Percentiles rank a stretch among this genome's conserved stretches.
phyloP scores from a whole-genome alignment of 495 filamentous ascomycete genomes.

The Pyronema omphalodes region DNA sequence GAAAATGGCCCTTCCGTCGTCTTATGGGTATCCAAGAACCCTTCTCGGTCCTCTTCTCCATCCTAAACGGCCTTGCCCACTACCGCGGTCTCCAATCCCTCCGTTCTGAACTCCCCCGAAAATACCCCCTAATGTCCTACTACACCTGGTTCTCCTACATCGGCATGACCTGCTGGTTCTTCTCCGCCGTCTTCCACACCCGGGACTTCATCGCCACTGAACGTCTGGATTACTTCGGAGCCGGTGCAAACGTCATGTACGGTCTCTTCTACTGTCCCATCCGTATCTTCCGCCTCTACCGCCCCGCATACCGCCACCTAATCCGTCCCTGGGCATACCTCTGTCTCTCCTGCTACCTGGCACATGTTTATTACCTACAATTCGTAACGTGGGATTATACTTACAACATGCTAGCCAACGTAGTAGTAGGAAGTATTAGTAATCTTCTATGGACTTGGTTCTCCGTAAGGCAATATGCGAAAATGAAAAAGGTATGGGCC shows the following conservation, averaged over 20 bases:
- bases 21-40: conserved; percentile 88
- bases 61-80: conserved; percentile 80
- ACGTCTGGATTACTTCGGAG: conserved; percentile 89
- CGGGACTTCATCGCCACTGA: conserved; percentile 74
- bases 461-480: conserved; percentile 54
- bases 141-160: conserved; percentile 69
- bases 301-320: conserved; percentile 37
- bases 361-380: conserved; percentile 69
- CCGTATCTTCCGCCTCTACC: conserved; percentile 63
- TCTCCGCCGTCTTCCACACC: conserved; percentile 78
- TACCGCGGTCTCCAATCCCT: conserved; percentile 55
- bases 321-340: conserved; percentile 55
- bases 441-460: conserved; percentile 78
- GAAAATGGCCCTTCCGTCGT: conserved; percentile 96
- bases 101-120: conserved; percentile 44
- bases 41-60: conserved; percentile 77
- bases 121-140: conserved; percentile 59
- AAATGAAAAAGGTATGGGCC: conserved; percentile 50
- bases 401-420: conserved; percentile 95
- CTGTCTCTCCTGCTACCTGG: conserved; percentile 50
- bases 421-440: conserved; percentile 59
- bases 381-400: conserved; percentile 82
- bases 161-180: conserved; percentile 66
- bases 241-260: conserved; percentile 78
- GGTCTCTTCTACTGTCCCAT: conserved; percentile 71